Evolutionary conservation across 2,329 filamentous ascomycete genomes (phyloP).

Genomic region (Cytospora chrysosperma): DNA sequence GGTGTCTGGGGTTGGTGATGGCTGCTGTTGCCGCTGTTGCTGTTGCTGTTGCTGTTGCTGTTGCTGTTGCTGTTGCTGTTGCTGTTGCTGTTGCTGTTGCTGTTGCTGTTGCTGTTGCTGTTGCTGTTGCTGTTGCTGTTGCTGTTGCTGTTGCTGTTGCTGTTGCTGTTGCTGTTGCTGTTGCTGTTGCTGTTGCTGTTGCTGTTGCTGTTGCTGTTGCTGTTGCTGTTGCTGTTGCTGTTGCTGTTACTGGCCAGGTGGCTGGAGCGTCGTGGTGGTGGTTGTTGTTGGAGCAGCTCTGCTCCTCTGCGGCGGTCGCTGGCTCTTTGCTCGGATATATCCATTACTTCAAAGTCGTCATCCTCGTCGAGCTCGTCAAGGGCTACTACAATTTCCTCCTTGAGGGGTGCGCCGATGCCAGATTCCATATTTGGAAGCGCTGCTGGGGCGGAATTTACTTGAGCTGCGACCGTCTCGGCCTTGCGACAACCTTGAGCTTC

Average conservation of each 20-base stretch:
- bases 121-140: conserved; percentile 18
- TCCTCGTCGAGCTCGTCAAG: conserved; percentile 33
- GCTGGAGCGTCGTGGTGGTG: conserved; percentile 9
- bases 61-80: conserved; percentile 18
- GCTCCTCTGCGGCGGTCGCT: conserved; percentile 19
- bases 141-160: conserved; percentile 21
- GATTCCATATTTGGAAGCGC: conserved; percentile 16
- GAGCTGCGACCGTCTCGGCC: neutral
- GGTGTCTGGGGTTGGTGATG: conserved; percentile 39
- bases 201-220: conserved; percentile 21
- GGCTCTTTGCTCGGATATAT: conserved; percentile 19
- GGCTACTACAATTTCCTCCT: neutral
- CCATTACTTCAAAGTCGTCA: conserved; percentile 27
- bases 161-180: conserved; percentile 20
- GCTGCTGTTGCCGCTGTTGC: too few relatives aligned
- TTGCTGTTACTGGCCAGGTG: conserved; percentile 13
- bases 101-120: conserved; percentile 20
- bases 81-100: conserved; percentile 21
- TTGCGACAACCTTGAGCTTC: neutral
- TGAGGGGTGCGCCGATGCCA: neutral
- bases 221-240: too few relatives aligned
- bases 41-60: conserved; percentile 20
- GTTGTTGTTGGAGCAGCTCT: conserved; percentile 1
- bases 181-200: conserved; percentile 18
- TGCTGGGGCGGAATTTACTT: conserved; percentile 26